phyloP scores from a whole-genome alignment of 192 early-diverging fungal genomes.

The Paraglomus brasilianum region DNA sequence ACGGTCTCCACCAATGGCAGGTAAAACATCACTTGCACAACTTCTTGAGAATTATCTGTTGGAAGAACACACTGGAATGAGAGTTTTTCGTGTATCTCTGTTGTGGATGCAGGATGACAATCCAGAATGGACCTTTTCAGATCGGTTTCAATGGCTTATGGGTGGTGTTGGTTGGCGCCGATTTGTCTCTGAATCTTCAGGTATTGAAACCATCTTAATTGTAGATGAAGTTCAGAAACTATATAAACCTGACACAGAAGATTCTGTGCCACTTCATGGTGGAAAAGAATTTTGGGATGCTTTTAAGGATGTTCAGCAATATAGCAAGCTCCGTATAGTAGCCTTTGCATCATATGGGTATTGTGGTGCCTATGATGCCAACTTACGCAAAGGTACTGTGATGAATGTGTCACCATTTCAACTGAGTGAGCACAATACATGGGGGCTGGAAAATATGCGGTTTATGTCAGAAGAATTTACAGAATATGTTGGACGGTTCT shows the following conservation, averaged over 20 bases:
- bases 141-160: neutral
- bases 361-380: neutral
- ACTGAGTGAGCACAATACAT: too few species aligned
- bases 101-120: constrained; percentile 5
- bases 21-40: constrained; percentile 19
- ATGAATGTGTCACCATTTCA: constrained; percentile 1
- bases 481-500: constrained; percentile 16
- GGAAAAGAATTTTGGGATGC: constrained; percentile 20
- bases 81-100: constrained; percentile 14
- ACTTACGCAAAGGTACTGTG: constrained; percentile 5
- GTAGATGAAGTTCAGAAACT: constrained; percentile 28
- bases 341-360: constrained; percentile 27
- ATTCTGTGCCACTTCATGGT: neutral
- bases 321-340: neutral
- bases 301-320: constrained; percentile 19
- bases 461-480: neutral
- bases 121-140: neutral
- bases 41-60: neutral
- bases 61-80: neutral
- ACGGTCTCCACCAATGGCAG: constrained; percentile 7
- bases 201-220: constrained; percentile 25
- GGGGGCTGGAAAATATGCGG: neutral
- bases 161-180: neutral
- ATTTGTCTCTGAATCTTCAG: neutral
- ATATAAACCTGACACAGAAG: neutral